These are phyloP conservation scores for Imleria badia DNA, from an alignment of 768 basidiomycete genomes.

Conservation along the genomic window DNA sequence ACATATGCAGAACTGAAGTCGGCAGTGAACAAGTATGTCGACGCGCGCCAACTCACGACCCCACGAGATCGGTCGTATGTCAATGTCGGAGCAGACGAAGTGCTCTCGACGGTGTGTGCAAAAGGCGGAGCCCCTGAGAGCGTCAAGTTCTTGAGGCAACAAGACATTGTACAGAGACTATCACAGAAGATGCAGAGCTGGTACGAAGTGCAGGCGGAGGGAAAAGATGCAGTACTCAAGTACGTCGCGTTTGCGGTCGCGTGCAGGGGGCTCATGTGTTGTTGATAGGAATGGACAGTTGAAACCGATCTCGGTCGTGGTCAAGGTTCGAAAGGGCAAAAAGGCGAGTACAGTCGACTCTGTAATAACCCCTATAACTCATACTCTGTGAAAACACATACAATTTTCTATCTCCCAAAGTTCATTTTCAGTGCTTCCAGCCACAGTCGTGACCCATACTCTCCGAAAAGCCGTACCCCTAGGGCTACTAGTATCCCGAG, in stretches of 20 bases:
- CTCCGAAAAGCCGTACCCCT: too few species aligned
- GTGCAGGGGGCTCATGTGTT: not conserved
- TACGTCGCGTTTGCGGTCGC: slow-evolving; percentile 33
- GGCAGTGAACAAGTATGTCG: slow-evolving; percentile 62
- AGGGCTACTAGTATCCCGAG: too few species aligned
- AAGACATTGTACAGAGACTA: slow-evolving; percentile 57
- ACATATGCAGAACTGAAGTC: slow-evolving; percentile 54
- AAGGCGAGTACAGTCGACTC: slow-evolving; percentile 78
- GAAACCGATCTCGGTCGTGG: slow-evolving; percentile 64
- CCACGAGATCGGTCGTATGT: slow-evolving; percentile 65
- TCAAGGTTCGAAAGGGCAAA: slow-evolving; percentile 75
- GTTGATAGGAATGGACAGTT: slow-evolving; percentile 69
- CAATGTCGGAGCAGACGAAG: slow-evolving; percentile 52
- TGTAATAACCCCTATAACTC: too few species aligned
- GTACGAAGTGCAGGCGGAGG: slow-evolving; percentile 60
- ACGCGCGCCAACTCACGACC: slow-evolving; percentile 61
- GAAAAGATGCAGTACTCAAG: slow-evolving; percentile 60
- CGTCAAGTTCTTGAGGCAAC: slow-evolving; percentile 62
- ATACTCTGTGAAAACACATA: too few species aligned
- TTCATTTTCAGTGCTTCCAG: too few species aligned
- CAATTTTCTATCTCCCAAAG: too few species aligned
- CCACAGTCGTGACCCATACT: too few species aligned
- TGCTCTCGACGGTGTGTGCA: slow-evolving; percentile 35
- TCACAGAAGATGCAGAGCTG: slow-evolving; percentile 72
- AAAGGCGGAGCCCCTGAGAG: slow-evolving; percentile 32